Base-by-base conservation (phyloP, 805 yeast species). In the Brettanomyces bruxellensis region DNA sequence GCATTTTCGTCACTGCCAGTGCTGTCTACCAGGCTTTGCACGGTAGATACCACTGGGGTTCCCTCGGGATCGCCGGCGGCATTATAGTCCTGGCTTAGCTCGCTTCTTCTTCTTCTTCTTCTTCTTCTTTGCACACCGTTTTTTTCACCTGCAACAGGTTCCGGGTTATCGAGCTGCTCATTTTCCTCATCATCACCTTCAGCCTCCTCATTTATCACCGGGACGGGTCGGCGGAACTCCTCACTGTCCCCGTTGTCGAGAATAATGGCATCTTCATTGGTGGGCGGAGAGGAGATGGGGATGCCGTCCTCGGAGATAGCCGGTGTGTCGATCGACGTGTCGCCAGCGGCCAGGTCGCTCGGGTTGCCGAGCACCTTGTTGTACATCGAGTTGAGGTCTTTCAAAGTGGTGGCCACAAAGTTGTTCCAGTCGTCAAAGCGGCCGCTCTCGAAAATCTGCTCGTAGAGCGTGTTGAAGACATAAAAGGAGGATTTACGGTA, bases 301-400 rank as follows among this genome's bases (percentile, higher is more conserved):
- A 53, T 50, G 22, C 49, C 51, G 4, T 48, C 48, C 35, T 25
- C 40, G n/a, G n/a, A 32, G 13, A 35, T 38, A 5, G 42, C 46
- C 7, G 32, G 32, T 18, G 18, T 2, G 32, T 28, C 32, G 32
- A 28, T 28, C 32, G 32, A 9, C 14, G 13, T 4, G 22, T 49
- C 49, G 6, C 46, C 47, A 2, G 46, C 39, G 12, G 46, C 52
- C 25, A 55, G 40, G 34, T 63, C 67, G 37, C 60, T 63, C 6
- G 66, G 66, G 46, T 78, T 76, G 3, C 82, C 83, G 30, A 77
- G 59, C 3, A 77, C 80, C 25, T 74, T 79, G 57, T 76, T 77
- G 55, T 77, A 76, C 61, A 76, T 70, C 44, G 76, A 77, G 49
- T 80, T 67, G 9, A 79, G 75, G 45, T 75, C 74, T 44, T 74